These are phyloP conservation scores for Cupressus sempervirens DNA, from an alignment of 75 land plant species.

Conservation along the genomic window DNA sequence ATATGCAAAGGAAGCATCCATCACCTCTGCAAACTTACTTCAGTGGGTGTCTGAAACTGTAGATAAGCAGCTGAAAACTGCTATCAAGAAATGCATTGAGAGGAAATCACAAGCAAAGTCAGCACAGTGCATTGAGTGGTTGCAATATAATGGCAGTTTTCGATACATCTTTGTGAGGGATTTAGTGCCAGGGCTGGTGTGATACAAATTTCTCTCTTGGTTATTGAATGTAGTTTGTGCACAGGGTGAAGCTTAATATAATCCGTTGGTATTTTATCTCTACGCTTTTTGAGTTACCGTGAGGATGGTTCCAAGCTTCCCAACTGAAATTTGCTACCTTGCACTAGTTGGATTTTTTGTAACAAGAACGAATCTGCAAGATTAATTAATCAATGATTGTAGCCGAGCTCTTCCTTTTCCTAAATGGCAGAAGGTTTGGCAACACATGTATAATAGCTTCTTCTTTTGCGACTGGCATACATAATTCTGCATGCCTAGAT, in stretches of 20 bases:
- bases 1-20: constrained; percentile 52
- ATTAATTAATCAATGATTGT: background rate
- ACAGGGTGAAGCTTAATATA: background rate
- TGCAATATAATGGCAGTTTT: constrained; percentile 70
- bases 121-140: constrained; percentile 74
- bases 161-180: constrained; percentile 63
- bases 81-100: constrained; percentile 52
- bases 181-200: constrained; percentile 18
- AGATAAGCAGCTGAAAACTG: constrained; percentile 40
- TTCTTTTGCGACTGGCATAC: background rate
- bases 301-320: background rate
- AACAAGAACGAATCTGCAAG: background rate
- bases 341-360: background rate
- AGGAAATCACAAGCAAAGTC: constrained; percentile 35
- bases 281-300: background rate
- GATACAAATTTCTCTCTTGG: background rate
- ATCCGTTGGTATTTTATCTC: background rate
- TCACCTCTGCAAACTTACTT: constrained; percentile 41
- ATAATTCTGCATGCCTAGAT: background rate
- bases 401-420: background rate
- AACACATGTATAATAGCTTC: background rate
- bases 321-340: background rate
- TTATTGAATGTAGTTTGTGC: background rate
- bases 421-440: background rate
- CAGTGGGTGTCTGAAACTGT: constrained; percentile 60